Base-by-base conservation (phyloP, 2,329 filamentous ascomycete genomes). In the Microascus cirrosus region DNA sequence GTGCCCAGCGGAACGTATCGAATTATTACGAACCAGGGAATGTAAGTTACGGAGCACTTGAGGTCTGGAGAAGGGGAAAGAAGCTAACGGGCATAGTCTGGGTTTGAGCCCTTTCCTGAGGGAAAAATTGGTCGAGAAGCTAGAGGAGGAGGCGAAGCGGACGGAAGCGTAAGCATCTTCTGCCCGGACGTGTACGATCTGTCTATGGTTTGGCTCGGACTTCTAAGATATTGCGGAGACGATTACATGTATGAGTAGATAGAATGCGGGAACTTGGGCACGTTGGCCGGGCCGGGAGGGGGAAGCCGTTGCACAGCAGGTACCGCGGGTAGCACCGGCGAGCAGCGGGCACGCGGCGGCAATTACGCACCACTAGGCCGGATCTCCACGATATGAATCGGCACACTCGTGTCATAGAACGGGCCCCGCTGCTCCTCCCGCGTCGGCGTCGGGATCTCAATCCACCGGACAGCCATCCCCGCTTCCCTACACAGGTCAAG, bases 1-100 rank as follows among this genome's bases (percentile, higher is more conserved):
- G 77, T 83, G 68, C 72, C 77, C 1, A 85, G 82, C 61, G 81
- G 82, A 15, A 86, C 81, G 3, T 86, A 86, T 66, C 78, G 84
- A 42, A 72, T 86, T 34, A 65, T 87, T 56, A 87, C 84, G 1
- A 82, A 83, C 56, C 78, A 86, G 69, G 84, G 84, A 66, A 83
- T 87, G 83, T 86, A 68, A 81, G 83, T 80, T 54, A 45, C 18
- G 36, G 36, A n/a, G 12, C 15, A 42, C 36, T 42, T 42, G 12
- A 32, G 4, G 28, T 4, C 28, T 32, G 28, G 28, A 32, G 28
- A 32, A n/a, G 28, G 28, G 28, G 28, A 13, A 24, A 35, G 52
- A 59, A 63, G 24, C 67, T 68, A 64, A 68, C 58, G 61, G 62
- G 54, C 58, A 13, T 59, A 81, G 79, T 57, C 70, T 83, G 36